Base-by-base conservation (phyloP, 371 early-diverging fungal genomes). In the Rhizomucor pusillus region DNA sequence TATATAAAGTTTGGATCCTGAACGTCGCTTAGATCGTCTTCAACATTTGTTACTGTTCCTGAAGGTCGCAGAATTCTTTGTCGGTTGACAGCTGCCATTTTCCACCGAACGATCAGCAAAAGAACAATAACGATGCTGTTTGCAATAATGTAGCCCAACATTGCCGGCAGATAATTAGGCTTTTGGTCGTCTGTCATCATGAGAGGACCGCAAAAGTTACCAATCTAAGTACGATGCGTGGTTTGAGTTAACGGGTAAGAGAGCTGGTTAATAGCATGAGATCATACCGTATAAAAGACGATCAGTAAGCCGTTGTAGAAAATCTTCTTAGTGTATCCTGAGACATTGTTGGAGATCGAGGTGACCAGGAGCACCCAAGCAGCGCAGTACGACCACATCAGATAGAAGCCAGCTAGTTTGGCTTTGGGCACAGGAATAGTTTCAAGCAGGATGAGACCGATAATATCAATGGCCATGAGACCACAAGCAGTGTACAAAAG, bases 1-100 rank as follows among this genome's bases (percentile, higher is more conserved):
- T 70, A 70, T 13, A 66, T 57, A 57, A 65, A 70, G 33, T 66
- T 64, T 4, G 66, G 56, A 54, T 70, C 71, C 25, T 65, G 55
- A 5, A 56, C 54, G 40, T 70, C 71, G 18, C 62, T 70, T 43
- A 66, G 34, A 50, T 70, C 64, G 43, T 66, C 64, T 20, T 66
- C 71, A 0, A 64, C 64, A 14, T 56, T 59, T 1, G 59, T 63
- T 2, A 53, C 41, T 19, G 36, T 46, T 14, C 43, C 59, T 0
- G 57, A 37, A 9, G 59, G 43, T 6, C 53, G 37, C 3, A 54
- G 20, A 14, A 65, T 24, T 36, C 67, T 57, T 1, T 20, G 16
- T 5, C 49, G 58, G 35, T 70, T 70, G 3, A 63, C 43, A 24
- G 23, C 23, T 7, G 59, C 61, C 71, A 70, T 70, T 29, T 55